These are phyloP conservation scores for Fusarium sororula DNA, from an alignment of 2,329 filamentous ascomycete species.

Conservation along the genomic window DNA sequence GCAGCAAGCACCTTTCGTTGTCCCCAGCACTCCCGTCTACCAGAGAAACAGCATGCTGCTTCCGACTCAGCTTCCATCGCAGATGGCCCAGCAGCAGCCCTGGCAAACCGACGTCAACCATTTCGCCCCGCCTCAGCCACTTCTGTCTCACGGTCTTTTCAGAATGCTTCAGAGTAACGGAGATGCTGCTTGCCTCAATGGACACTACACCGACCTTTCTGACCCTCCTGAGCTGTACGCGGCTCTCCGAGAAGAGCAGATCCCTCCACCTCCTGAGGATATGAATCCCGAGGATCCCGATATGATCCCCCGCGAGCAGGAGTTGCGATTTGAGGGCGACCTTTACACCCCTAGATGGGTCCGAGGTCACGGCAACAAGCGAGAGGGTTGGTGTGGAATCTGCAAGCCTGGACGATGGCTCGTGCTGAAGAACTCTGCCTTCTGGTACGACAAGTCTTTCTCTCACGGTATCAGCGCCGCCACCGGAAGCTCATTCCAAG, in stretches of 20 bases:
- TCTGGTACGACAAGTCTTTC: slow-evolving; percentile 94
- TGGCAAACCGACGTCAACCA: slow-evolving; percentile 61
- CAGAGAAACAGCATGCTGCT: slow-evolving; percentile 68
- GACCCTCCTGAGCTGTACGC: slow-evolving; percentile 82
- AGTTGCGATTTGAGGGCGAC: slow-evolving; percentile 81
- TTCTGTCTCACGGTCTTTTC: slow-evolving; percentile 78
- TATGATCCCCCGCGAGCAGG: slow-evolving; percentile 80
- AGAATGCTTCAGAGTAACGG: slow-evolving; percentile 79
- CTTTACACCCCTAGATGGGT: slow-evolving; percentile 87
- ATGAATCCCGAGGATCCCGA: slow-evolving; percentile 83
- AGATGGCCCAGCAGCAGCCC: slow-evolving; percentile 60
- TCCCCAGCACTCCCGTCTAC: slow-evolving; percentile 62
- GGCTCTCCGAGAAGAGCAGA: slow-evolving; percentile 77
- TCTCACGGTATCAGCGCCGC: slow-evolving; percentile 87
- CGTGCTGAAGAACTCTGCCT: slow-evolving; percentile 88
- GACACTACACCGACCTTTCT: slow-evolving; percentile 77
- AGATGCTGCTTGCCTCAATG: slow-evolving; percentile 71
- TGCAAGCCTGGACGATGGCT: slow-evolving; percentile 89
- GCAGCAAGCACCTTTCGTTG: slow-evolving; percentile 65
- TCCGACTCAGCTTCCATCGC: slow-evolving; percentile 57
- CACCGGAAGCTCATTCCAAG: slow-evolving; percentile 80
- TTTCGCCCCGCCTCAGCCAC: slow-evolving; percentile 67
- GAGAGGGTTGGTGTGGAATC: slow-evolving; percentile 89
- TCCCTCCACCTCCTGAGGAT: slow-evolving; percentile 79
- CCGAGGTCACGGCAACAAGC: slow-evolving; percentile 85